Evolutionary conservation across 225 moss, liverwort and hornwort genomes (phyloP).

Genomic region (Lunularia cruciata): DNA sequence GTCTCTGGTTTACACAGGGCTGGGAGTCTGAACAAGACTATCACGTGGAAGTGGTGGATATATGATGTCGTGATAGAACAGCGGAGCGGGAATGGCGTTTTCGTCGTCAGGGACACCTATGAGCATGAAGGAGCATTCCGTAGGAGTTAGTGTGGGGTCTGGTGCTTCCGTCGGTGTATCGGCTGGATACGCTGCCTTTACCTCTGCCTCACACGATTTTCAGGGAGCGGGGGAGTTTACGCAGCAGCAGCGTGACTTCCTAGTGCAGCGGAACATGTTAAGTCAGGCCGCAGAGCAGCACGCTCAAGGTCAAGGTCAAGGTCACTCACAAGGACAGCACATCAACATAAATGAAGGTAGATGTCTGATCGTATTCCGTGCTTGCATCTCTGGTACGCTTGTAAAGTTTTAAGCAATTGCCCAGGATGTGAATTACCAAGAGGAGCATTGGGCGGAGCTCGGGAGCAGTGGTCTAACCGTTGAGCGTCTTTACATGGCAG

Average conservation of each 20-base stretch:
- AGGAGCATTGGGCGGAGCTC: background rate
- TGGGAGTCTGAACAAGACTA: background rate
- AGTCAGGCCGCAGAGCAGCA: conserved; percentile 17
- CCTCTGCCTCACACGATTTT: conserved; percentile 17
- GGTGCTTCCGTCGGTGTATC: conserved; percentile 17
- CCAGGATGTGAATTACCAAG: background rate
- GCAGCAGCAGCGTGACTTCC: conserved; percentile 24
- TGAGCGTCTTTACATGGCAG: conserved; percentile 7
- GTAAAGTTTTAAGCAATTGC: background rate
- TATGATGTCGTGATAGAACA: background rate
- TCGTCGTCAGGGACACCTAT: conserved; percentile 19
- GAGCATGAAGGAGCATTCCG: conserved; percentile 24
- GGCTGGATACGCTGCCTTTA: conserved; percentile 14
- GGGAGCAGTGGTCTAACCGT: conserved; percentile 1
- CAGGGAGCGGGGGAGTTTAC: conserved; percentile 15
- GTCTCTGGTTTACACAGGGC: background rate
- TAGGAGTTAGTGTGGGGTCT: conserved; percentile 4
- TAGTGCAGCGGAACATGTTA: conserved; percentile 17
- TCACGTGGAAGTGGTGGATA: background rate
- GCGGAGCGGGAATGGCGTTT: conserved; percentile 14
- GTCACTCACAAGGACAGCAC: conserved; percentile 22
- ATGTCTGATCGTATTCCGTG: background rate
- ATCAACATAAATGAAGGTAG: conserved; percentile 20
- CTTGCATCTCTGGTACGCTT: background rate
- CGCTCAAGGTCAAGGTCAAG: conserved; percentile 15